These are phyloP conservation scores for Alternaria arborescens DNA, from an alignment of 2,329 filamentous ascomycete species.

Conservation along the genomic window DNA sequence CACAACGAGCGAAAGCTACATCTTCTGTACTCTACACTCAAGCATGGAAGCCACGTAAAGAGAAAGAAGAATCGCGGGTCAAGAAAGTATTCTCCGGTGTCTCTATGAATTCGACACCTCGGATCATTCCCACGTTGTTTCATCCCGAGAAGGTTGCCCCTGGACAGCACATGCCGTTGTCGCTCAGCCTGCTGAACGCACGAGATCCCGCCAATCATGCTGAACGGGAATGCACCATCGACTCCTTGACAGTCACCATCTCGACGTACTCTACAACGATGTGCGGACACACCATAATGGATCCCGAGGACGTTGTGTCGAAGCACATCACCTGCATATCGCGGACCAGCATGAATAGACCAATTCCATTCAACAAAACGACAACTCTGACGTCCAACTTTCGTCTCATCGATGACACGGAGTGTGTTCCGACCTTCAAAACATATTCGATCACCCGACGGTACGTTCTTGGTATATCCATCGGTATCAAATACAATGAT, in stretches of 20 bases:
- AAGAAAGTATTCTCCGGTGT: conserved; percentile 35
- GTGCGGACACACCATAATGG: conserved; percentile 35
- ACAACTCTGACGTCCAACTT: conserved; percentile 40
- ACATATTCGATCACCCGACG: conserved; percentile 45
- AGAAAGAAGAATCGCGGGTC: conserved; percentile 24
- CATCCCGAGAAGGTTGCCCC: conserved; percentile 41
- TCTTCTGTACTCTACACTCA: conserved; percentile 41
- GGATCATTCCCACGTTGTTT: conserved; percentile 43
- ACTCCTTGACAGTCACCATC: conserved; percentile 40
- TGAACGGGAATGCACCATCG: conserved; percentile 34
- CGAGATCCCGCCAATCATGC: conserved; percentile 29
- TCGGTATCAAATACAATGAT: conserved; percentile 40
- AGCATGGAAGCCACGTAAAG: conserved; percentile 35
- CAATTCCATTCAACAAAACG: conserved; percentile 31
- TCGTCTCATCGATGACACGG: conserved; percentile 43
- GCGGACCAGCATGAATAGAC: conserved; percentile 33
- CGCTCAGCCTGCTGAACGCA: conserved; percentile 35
- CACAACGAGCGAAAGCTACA: conserved; percentile 28
- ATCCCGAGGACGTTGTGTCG: conserved; percentile 40
- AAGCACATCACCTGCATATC: conserved; percentile 46
- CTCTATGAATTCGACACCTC: conserved; percentile 24
- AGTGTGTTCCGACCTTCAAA: conserved; percentile 48
- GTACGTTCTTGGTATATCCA: conserved; percentile 38
- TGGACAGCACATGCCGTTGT: conserved; percentile 45
- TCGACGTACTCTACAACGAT: conserved; percentile 45